Conservation (phyloP, 2,329 filamentous ascomycete genomes). For the Chaetomium sp. region DNA sequence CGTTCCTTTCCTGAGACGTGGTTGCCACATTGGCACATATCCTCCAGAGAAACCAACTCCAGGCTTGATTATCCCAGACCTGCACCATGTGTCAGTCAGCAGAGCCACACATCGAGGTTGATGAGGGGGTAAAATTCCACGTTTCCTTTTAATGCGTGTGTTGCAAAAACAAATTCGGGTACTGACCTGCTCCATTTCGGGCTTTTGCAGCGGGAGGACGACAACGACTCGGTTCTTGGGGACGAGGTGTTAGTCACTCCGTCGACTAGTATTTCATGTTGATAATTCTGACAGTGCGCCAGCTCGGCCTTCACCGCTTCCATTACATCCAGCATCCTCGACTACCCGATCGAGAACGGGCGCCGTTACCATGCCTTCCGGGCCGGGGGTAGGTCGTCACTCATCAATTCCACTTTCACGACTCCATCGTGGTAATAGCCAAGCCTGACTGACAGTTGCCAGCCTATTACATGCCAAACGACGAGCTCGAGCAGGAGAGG, state of each 20-base stretch:
- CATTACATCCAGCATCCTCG: constrained; percentile 36
- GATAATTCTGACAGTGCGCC: background rate
- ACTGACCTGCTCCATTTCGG: background rate
- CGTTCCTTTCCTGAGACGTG: background rate
- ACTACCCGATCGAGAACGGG: constrained; percentile 40
- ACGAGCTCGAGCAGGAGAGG: constrained; percentile 43
- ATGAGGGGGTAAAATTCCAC: constrained; percentile 1
- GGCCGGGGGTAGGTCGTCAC: constrained; percentile 36
- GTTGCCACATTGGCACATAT: background rate
- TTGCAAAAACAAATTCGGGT: background rate
- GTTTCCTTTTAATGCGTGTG: background rate
- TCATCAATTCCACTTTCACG: background rate
- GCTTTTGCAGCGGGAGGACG: background rate
- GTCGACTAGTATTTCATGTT: background rate
- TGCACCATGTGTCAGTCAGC: constrained; percentile 2
- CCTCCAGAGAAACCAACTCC: background rate
- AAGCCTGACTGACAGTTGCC: background rate
- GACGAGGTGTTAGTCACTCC: constrained; percentile 2
- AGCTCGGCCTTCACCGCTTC: constrained; percentile 36
- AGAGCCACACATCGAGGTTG: constrained; percentile 9
- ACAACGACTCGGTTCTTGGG: constrained; percentile 2
- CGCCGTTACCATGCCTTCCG: constrained; percentile 42
- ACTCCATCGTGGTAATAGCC: background rate
- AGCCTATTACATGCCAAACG: constrained; percentile 37
- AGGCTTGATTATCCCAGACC: background rate